Evolutionary conservation across 495 filamentous ascomycete species (phyloP).

Genomic region (Annulohypoxylon bovei): DNA sequence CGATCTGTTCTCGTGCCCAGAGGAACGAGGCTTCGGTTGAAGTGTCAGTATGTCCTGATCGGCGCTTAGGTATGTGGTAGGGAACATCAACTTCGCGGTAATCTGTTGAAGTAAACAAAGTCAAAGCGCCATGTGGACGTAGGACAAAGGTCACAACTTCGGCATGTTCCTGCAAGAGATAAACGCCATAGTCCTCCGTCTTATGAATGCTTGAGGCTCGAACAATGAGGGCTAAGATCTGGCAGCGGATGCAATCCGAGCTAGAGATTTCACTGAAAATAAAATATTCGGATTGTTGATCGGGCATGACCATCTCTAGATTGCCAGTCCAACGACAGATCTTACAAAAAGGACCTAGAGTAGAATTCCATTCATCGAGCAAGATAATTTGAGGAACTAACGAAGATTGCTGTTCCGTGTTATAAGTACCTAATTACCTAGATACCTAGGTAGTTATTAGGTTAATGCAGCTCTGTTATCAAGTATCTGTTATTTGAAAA

Average conservation of each 20-base stretch:
- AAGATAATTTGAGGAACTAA: background rate
- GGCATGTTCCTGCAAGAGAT: too few relatives aligned
- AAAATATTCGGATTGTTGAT: background rate
- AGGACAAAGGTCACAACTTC: too few relatives aligned
- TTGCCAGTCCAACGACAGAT: background rate
- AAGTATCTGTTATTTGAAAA: too few relatives aligned
- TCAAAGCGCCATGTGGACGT: too few relatives aligned
- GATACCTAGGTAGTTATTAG: too few relatives aligned
- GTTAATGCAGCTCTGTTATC: too few relatives aligned
- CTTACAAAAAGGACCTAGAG: background rate
- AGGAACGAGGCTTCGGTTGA: background rate
- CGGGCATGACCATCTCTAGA: background rate
- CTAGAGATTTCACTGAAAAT: background rate
- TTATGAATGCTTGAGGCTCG: background rate
- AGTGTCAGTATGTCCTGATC: background rate
- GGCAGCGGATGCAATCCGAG: background rate
- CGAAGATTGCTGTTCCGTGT: background rate
- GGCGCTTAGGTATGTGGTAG: background rate
- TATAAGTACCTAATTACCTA: too few relatives aligned
- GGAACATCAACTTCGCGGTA: background rate
- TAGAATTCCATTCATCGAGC: background rate
- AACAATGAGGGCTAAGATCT: background rate
- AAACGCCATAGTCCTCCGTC: too few relatives aligned
- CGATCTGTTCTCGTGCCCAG: background rate
- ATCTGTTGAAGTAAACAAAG: background rate